These are phyloP conservation scores for Rossbeevera mucosa DNA, from an alignment of 768 basidiomycete genomes.

Conservation along the genomic window DNA sequence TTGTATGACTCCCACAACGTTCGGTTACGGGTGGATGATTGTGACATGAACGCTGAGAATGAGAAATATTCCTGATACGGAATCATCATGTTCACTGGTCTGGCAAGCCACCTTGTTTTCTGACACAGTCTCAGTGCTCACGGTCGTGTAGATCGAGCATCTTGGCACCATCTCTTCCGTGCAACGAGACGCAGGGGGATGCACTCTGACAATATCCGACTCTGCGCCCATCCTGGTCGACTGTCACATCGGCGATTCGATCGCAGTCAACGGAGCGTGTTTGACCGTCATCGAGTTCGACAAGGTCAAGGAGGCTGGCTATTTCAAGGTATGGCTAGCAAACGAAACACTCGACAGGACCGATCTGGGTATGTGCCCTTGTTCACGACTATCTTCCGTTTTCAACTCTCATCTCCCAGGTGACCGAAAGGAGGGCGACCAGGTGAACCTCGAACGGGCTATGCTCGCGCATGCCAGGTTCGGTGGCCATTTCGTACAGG, in stretches of 20 bases:
- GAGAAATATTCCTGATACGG: neutral
- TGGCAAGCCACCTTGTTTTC: conserved; percentile 43
- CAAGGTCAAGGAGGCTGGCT: conserved; percentile 54
- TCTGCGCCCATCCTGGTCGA: conserved; percentile 74
- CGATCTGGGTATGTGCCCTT: conserved; percentile 63
- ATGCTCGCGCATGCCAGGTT: conserved; percentile 90
- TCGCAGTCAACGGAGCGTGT: conserved; percentile 84
- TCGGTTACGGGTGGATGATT: conserved; percentile 11
- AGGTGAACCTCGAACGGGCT: conserved; percentile 90
- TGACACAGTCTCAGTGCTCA: conserved; percentile 4
- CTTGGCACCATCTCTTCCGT: conserved; percentile 70
- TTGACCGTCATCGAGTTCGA: conserved; percentile 89
- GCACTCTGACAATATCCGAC: conserved; percentile 73
- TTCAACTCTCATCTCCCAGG: conserved; percentile 42
- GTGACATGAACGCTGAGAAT: conserved; percentile 19
- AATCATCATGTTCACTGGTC: conserved; percentile 67
- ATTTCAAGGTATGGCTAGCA: conserved; percentile 93
- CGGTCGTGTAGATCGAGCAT: conserved; percentile 72
- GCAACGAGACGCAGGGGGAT: conserved; percentile 65
- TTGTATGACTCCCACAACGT: conserved; percentile 44
- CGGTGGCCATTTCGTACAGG: conserved; percentile 98
- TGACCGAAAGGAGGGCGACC: conserved; percentile 69
- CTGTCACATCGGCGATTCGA: conserved; percentile 92
- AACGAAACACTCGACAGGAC: conserved; percentile 92
- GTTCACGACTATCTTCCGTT: conserved; percentile 1